Base-by-base conservation (phyloP, 2,329 filamentous ascomycete genomes). In the Ceratocystis cubensis region DNA sequence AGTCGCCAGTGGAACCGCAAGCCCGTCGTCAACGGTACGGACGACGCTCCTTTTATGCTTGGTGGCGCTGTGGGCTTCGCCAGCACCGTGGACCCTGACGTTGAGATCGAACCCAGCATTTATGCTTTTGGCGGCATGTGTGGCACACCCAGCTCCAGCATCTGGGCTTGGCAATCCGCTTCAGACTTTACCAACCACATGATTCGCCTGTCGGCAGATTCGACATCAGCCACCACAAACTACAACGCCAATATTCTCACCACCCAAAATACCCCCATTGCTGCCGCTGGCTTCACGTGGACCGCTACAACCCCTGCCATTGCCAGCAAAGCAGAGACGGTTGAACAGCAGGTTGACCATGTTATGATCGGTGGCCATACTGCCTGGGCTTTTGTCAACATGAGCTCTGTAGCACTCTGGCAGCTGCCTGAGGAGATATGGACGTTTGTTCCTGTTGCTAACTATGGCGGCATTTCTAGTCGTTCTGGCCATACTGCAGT, bases 101-200 rank as follows among this genome's bases (percentile, higher is more conserved):
- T 25, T 13, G 20, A 65, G 15, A 41, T 48, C 6, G 76, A 79
- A 56, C 81, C 84, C 0, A 79, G 79, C 10, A 76, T 88, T 22
- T 96, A 91, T 73, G 78, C 87, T 5, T 96, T 96, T 75, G 93
- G 91, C 45, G 93, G 93, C 70, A 96, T 96, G 91, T 97, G 93
- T 72, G 64, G 64, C 2, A 66, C 67, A 8, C 64, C 67, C 5
- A 53, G 50, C 22, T 61, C 67, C n/a, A 64, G 65, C 25, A 61
- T 66, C 50, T 87, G 88, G 2, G 70, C 70, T 2, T 91, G 90
- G 87, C 83, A 89, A 69, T 81, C 82, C 1, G 75, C 80, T 8
- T 90, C 88, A 10, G 83, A 84, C 50, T 97, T 96, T 75, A 92
- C 90, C 1, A 91, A 91, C 72, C 78, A 81, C 22, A 92, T 96